Evolutionary conservation across 306 rosid genomes (phyloP).

Genomic region (Quercus suber): DNA sequence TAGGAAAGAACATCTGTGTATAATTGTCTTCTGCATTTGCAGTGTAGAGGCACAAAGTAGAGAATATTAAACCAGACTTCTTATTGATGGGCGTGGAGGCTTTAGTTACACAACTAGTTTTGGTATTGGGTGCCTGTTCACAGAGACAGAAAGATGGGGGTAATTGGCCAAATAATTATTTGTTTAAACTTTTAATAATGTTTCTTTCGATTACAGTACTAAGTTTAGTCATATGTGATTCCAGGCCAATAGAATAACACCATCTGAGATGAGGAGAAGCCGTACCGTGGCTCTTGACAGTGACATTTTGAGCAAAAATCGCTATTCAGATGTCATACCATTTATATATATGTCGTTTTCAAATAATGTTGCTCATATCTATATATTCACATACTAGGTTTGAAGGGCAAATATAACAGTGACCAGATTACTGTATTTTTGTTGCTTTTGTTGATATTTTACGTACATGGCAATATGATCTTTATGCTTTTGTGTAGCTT

Average conservation of each 20-base stretch:
- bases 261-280: conserved; percentile 52
- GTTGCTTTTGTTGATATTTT: background rate
- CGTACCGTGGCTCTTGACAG: conserved; percentile 61
- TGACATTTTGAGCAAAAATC: conserved; percentile 71
- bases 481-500: background rate
- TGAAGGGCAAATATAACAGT: background rate
- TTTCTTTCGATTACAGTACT: background rate
- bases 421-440: background rate
- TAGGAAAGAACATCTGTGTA: too few species aligned
- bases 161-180: background rate
- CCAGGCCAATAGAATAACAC: conserved; percentile 64
- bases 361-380: too few species aligned
- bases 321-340: conserved; percentile 73
- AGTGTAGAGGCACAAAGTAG: too few species aligned
- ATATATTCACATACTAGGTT: background rate
- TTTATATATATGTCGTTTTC: conserved; percentile 39
- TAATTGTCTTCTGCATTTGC: too few species aligned
- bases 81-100: too few species aligned
- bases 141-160: too few species aligned
- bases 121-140: too few species aligned
- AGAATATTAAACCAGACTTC: too few species aligned
- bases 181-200: background rate
- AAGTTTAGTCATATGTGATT: conserved; percentile 4
- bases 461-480: background rate
- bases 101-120: too few species aligned